Conservation (phyloP, 768 basidiomycete genomes). For the Peribolospora kevripleyi region DNA sequence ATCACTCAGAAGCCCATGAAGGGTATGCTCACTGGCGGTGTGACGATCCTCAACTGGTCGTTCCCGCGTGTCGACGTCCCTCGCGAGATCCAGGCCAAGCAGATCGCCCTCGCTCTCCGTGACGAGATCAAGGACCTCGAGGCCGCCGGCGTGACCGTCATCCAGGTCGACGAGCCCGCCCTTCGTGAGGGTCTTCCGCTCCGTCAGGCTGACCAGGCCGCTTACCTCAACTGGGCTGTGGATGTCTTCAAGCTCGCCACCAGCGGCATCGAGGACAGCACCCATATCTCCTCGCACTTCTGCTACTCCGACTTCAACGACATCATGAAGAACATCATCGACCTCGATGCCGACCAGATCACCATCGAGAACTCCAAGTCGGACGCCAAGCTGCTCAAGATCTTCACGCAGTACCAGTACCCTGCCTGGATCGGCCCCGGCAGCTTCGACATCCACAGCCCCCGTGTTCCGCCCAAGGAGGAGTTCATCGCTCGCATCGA, state of each 20-base stretch:
- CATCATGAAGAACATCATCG: constrained; percentile 91
- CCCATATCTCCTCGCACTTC: constrained; percentile 98
- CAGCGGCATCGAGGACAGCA: constrained; percentile 75
- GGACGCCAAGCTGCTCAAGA: constrained; percentile 87
- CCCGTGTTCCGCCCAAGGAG: constrained; percentile 75
- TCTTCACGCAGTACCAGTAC: constrained; percentile 87
- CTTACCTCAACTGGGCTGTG: constrained; percentile 91
- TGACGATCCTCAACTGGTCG: constrained; percentile 99
- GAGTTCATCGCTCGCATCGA: constrained; percentile 85
- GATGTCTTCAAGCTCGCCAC: constrained; percentile 97
- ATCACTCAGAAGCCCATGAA: constrained; percentile 87
- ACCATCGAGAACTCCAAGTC: constrained; percentile 92
- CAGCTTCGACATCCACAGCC: constrained; percentile 69
- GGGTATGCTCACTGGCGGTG: constrained; percentile 96
- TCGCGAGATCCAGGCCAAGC: constrained; percentile 90
- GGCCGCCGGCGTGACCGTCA: constrained; percentile 82
- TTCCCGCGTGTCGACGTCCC: constrained; percentile 98
- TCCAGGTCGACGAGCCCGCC: constrained; percentile 98
- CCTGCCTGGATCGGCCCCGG: constrained; percentile 88
- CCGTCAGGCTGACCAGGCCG: constrained; percentile 84
- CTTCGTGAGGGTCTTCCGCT: constrained; percentile 98
- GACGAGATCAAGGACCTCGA: constrained; percentile 86
- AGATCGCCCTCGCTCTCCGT: constrained; percentile 88
- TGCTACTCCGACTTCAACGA: constrained; percentile 98
- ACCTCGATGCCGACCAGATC: constrained; percentile 94